Percentiles rank a stretch among this genome's conserved stretches.
These are phyloP conservation scores for Aspergillus wentii DNA, from an alignment of 495 filamentous ascomycete genomes.

Conservation along the genomic window DNA sequence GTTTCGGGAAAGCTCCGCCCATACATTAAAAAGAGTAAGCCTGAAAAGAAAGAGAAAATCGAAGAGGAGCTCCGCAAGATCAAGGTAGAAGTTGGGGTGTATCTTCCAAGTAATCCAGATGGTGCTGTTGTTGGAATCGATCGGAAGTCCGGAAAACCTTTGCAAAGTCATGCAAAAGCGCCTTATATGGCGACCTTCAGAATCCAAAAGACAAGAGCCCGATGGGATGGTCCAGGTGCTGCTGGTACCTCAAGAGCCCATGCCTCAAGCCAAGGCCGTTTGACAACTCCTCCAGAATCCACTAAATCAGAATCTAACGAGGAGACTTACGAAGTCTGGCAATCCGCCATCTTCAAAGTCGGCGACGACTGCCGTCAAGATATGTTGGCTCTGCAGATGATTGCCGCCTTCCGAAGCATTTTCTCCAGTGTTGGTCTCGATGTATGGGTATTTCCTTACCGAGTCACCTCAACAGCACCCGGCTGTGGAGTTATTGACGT, in stretches of 20 bases:
- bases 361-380: slow-evolving; percentile 98
- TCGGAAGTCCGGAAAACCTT: slow-evolving; percentile 91
- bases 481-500: slow-evolving; percentile 99
- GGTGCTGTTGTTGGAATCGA: slow-evolving; percentile 97
- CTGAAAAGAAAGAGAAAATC: slow-evolving; percentile 98
- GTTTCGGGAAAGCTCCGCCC: slow-evolving; percentile 95
- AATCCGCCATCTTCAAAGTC: slow-evolving; percentile 99
- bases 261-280: slow-evolving; percentile 45
- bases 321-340: slow-evolving; percentile 85
- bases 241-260: slow-evolving; percentile 4
- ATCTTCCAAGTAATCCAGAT: slow-evolving; percentile 94
- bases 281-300: slow-evolving; percentile 45
- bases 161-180: slow-evolving; percentile 96
- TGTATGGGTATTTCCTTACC: slow-evolving; percentile 94
- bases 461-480: slow-evolving; percentile 96
- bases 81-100: slow-evolving; percentile 92
- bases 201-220: slow-evolving; percentile 72
- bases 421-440: slow-evolving; percentile 92
- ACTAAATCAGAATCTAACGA: slow-evolving; percentile 20
- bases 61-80: slow-evolving; percentile 97
- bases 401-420: slow-evolving; percentile 92
- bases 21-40: slow-evolving; percentile 85
- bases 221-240: slow-evolving; percentile 17
- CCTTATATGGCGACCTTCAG: slow-evolving; percentile 99
- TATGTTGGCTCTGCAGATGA: slow-evolving; percentile 94